Evolutionary conservation across 306 rosid genomes (phyloP), one percentile per base, ranked within the genome.

Genomic region (Citrullus amarus): DNA sequence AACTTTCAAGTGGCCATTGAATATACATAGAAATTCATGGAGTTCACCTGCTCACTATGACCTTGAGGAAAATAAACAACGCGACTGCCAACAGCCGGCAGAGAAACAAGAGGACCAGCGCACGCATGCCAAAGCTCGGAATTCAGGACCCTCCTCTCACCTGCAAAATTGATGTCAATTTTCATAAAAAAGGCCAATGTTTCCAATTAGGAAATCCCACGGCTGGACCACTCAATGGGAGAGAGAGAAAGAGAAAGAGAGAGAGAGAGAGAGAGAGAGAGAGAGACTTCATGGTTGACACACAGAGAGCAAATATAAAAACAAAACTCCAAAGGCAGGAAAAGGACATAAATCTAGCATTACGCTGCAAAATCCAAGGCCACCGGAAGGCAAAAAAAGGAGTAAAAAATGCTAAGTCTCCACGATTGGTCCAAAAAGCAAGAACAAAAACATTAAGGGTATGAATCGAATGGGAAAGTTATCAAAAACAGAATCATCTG

Each of bases 61-160:
- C 98, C 98, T 86, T 90, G 98, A 46, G 98, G 96, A 81, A 94
- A 94, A 80, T 94, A 94, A 36, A 92, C 96, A 30, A 94, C 98
- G 36, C 97, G 92, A 69, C 95, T 92, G 62, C 98, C 96, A 43
- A 86, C 88, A 22, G 91, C 91, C 5, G 98, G 97, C 8, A 94
- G 85, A 65, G 96, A 94, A 82, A 94, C 98, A 75, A 94, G 97
- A 79, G 98, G 97, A 48, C 98, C 97, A 43, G 98, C 98, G 86
- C 98, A 94, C 62, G 98, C 98, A 86, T 92, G 98, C 98, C 98
- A 94, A 34, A 94, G 98, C 85, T 94, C 98, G 36, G 98, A 92
- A 83, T 94, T 95, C 75, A 92, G 87, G 81, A 91, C 96, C 86
- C 92, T 85, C 85, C 76, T 88, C 87, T 92, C 99, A 79, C 96